Evolutionary conservation across 495 filamentous ascomycete genomes (phyloP), one percentile per base, ranked within the genome.

Genomic region (Lindgomyces ingoldianus): DNA sequence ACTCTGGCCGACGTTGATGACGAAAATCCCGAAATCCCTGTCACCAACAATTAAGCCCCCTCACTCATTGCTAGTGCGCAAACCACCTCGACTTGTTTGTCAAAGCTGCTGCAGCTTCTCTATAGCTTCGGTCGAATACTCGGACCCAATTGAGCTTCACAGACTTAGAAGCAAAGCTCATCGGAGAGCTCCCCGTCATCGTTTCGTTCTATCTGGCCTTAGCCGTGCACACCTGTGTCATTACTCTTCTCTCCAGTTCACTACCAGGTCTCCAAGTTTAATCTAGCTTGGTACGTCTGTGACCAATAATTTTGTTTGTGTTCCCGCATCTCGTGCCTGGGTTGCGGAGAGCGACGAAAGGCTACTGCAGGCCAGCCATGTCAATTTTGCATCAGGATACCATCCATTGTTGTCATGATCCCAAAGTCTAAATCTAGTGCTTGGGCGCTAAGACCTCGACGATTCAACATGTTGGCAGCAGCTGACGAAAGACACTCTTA

Each of bases 171-270:
- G 21, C 29, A 30, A 9, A 30, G 39, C 27, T 29, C 39, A 6
- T 22, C 57, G 57, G 57, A 60, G 45, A 10, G 39, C 44, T 22
- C 10, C 33, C 57, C 27, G 57, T n/a, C 47, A n/a, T 42, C 18
- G 1, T 4, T 24, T 51, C 25, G 16, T 29, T 45, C 22, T 14
- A 10, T 9, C 6, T 39, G 25, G 14, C 41, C 29, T 36, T 26
- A 26, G 21, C 44, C 25, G 45, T 59, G 29, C 45, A 58, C 54
- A 54, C 27, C 46, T 41, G 45, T 55, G 62, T 65, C 62, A 60
- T 60, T 24, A 16, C 47, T 14, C 22, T 58, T 36, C 48, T 45
- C 36, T 16, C 8, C 55, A 48, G 1, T 46, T 33, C 19, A 18
- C 42, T 6, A 33, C 21, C 25, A 19, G 33, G 47, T 51, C 14